Evolutionary conservation across 176 grass and related monocot genomes (phyloP).

Genomic region (Otatea glauca): DNA sequence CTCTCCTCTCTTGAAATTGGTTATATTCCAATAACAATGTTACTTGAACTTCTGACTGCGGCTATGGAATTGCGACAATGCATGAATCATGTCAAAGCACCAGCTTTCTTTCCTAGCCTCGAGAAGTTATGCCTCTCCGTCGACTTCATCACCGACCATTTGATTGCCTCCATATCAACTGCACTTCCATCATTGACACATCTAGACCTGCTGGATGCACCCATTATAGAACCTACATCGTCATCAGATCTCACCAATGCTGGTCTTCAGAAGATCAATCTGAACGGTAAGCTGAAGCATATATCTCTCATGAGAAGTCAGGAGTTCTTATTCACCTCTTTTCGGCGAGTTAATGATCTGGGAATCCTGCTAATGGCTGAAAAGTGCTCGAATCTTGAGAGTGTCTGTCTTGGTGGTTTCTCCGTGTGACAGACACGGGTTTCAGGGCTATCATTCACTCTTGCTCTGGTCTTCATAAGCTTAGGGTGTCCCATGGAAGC

Average conservation of each 20-base stretch:
- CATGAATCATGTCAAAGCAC: constrained; percentile 48
- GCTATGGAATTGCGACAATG: constrained; percentile 43
- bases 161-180: constrained; percentile 74
- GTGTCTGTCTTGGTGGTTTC: constrained; percentile 90
- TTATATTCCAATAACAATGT: constrained; percentile 87
- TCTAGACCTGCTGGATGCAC: constrained; percentile 92
- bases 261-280: constrained; percentile 89
- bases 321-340: constrained; percentile 84
- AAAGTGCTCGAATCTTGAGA: constrained; percentile 82
- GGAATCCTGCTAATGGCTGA: constrained; percentile 87
- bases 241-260: constrained; percentile 88
- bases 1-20: constrained; percentile 85
- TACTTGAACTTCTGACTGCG: constrained; percentile 60
- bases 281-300: constrained; percentile 77
- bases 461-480: constrained; percentile 78
- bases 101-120: constrained; percentile 76
- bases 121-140: constrained; percentile 79
- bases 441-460: constrained; percentile 90
- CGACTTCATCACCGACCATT: constrained; percentile 84
- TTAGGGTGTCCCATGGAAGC: constrained; percentile 82
- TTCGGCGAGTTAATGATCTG: constrained; percentile 81
- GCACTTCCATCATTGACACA: constrained; percentile 73
- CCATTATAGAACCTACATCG: constrained; percentile 70
- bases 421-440: constrained; percentile 92
- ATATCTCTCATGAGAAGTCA: constrained; percentile 91